phyloP scores from a whole-genome alignment of 768 basidiomycete species.

The Leccinum obscurum region DNA sequence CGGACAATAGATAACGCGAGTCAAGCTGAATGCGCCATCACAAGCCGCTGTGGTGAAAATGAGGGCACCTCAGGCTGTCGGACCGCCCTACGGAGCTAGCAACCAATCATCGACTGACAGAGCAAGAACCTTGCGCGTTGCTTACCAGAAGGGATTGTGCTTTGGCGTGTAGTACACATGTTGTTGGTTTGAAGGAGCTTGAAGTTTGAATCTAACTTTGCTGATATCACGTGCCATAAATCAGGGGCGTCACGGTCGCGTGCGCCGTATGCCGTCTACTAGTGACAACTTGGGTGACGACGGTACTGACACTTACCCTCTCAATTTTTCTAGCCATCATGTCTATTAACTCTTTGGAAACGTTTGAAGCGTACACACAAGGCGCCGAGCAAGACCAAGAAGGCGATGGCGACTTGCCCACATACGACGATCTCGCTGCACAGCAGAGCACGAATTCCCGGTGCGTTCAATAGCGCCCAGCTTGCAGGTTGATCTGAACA shows the following conservation, averaged over 20 bases:
- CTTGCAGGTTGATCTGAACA: slow-evolving; percentile 2
- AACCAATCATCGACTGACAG: neutral
- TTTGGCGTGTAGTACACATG: neutral
- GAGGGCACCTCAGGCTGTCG: neutral
- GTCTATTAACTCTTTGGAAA: slow-evolving; percentile 21
- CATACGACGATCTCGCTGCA: slow-evolving; percentile 76
- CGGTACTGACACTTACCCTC: neutral
- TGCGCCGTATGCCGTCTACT: too few species aligned
- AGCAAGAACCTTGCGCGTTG: neutral
- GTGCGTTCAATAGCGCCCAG: slow-evolving; percentile 38
- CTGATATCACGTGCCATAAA: slow-evolving; percentile 15
- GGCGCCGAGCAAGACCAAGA: slow-evolving; percentile 43
- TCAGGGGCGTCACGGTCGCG: neutral
- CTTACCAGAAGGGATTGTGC: neutral
- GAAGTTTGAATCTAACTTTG: neutral
- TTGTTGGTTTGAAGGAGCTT: neutral
- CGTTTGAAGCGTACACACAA: slow-evolving; percentile 28
- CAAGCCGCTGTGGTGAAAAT: neutral
- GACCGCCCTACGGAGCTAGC: neutral
- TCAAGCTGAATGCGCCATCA: neutral
- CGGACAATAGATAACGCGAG: neutral
- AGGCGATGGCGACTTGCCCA: slow-evolving; percentile 62
- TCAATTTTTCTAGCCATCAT: slow-evolving; percentile 7
- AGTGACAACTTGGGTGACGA: too few species aligned
- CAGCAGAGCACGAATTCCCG: slow-evolving; percentile 84